Conservation (phyloP, 768 basidiomycete genomes). For the Russula foetens region DNA sequence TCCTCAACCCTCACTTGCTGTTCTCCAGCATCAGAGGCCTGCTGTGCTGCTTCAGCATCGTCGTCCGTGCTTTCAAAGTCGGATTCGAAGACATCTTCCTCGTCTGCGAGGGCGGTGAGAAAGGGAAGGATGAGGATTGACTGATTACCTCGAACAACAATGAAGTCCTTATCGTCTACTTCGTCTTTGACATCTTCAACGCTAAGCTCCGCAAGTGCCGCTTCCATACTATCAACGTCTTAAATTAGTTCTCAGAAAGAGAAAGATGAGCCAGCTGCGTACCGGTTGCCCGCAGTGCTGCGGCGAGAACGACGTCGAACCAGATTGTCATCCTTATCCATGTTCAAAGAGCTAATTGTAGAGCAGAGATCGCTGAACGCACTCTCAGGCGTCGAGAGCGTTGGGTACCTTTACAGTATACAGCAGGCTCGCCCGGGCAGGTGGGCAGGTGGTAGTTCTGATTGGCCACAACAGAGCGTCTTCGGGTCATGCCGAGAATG, state of each 20-base stretch:
- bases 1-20: constrained; percentile 54
- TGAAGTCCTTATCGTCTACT: constrained; percentile 62
- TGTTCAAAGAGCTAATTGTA: constrained; percentile 8
- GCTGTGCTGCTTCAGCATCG: constrained; percentile 35
- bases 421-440: too few relatives aligned
- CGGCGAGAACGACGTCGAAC: constrained; percentile 54
- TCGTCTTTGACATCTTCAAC: constrained; percentile 44
- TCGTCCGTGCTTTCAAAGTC: constrained; percentile 87
- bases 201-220: constrained; percentile 65
- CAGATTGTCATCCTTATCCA: constrained; percentile 35
- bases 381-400: too few relatives aligned
- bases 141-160: constrained; percentile 49
- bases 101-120: constrained; percentile 39
- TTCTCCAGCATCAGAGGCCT: constrained; percentile 49
- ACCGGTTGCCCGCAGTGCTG: constrained; percentile 78
- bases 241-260: not conserved
- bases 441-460: too few relatives aligned
- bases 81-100: constrained; percentile 74
- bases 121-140: not conserved
- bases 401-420: too few relatives aligned
- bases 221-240: constrained; percentile 51
- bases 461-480: too few relatives aligned
- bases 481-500: too few relatives aligned
- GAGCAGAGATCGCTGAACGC: not conserved
- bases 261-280: constrained; percentile 7